Base-by-base conservation (phyloP, 1,139 yeast species). In the Lodderomyces beijingensis region DNA sequence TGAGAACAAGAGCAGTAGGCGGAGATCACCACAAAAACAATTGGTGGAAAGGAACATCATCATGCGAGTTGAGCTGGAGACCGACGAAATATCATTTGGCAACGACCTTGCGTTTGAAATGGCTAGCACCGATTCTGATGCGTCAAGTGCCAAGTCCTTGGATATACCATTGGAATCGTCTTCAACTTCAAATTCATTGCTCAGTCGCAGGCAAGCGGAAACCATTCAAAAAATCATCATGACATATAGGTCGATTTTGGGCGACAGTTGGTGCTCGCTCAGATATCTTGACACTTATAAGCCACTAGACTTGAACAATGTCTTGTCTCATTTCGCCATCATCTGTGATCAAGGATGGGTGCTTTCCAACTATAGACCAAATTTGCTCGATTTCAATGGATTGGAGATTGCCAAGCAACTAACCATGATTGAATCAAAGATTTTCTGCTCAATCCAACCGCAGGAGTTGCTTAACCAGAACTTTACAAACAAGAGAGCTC, bases 341-440 rank as follows among this genome's bases (percentile, higher is more conserved):
- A 47, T 66, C 5, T 62, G 71, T 44, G 71, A 66, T 30, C 72
- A 66, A 44, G 62, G 59, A 37, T 67, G 74, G 73, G 70, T 64
- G 0, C 54, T 69, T 32, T 60, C 73, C 0, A 66, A 62, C 42
- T 67, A 67, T 41, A 50, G 71, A 38, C 73, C 81, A 25, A 71
- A 74, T 46, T 53, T 83, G 24, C 60, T 80, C 16, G 91, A 84
- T 42, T 72, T 82, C 46, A 87, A 85, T 50, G 82, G 94, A 0
- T 62, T 79, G 40, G 96, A 87, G 47, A 62, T 86, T 30, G 96
- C 96, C 2, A 81, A 81, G 49, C 96, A 88, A 51, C 63, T 89
- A 39, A 85, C 96, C 0, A 59, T 85, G 24, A 74, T 89, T 46
- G 96, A 89, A 56, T 78, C 85, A 5, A 72, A 69, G 30, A 70